These are phyloP conservation scores for Cutaneotrichosporon sp. DNA, from an alignment of 1,284 basidiomycete genomes.

Conservation along the genomic window DNA sequence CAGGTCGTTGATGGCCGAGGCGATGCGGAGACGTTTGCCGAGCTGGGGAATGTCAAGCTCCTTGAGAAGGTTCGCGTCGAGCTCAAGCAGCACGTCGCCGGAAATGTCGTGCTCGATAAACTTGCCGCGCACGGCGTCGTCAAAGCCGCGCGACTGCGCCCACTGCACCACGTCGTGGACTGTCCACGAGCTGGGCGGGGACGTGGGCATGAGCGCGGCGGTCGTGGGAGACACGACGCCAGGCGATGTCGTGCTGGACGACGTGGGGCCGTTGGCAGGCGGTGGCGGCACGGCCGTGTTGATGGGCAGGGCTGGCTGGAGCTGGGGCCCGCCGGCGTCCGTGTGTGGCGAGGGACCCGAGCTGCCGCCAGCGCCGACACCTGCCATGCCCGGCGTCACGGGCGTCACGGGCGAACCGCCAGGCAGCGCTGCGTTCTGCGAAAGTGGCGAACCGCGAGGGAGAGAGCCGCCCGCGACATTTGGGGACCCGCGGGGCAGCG, in stretches of 20 bases:
- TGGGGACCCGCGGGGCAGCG: too few species aligned
- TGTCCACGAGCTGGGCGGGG: conserved; percentile 65
- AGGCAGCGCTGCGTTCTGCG: background rate
- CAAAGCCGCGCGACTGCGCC: conserved; percentile 79
- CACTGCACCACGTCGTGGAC: conserved; percentile 88
- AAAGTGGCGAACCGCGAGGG: background rate
- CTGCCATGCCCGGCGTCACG: too few species aligned
- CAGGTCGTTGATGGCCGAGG: conserved; percentile 89
- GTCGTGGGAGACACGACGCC: background rate
- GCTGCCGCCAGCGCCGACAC: too few species aligned
- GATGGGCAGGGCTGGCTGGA: conserved; percentile 6
- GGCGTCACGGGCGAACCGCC: too few species aligned
- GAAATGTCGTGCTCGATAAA: conserved; percentile 92
- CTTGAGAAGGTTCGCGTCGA: conserved; percentile 87
- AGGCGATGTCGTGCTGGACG: background rate
- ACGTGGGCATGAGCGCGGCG: conserved; percentile 9
- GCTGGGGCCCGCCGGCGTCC: background rate
- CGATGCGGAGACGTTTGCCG: conserved; percentile 88
- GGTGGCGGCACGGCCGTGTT: background rate
- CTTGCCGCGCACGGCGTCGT: conserved; percentile 71
- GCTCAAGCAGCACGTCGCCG: conserved; percentile 90
- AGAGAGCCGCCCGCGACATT: too few species aligned
- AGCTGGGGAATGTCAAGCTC: conserved; percentile 94
- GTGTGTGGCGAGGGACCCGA: too few species aligned
- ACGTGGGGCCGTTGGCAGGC: background rate